These are phyloP conservation scores for Claviceps paspali DNA, from an alignment of 2,329 filamentous ascomycete species.

Conservation along the genomic window DNA sequence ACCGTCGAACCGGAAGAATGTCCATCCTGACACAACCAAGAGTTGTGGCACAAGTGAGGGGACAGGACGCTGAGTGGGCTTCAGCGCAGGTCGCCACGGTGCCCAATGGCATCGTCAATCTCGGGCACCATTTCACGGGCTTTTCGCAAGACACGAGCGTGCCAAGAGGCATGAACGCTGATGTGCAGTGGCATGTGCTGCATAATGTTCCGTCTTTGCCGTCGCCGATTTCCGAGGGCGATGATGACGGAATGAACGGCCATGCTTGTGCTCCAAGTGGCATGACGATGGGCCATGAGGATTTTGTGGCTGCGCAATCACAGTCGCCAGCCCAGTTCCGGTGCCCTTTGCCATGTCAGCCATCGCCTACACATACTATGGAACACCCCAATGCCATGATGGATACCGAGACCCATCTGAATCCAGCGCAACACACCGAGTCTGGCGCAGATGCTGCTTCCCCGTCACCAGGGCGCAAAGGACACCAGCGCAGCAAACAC, in stretches of 20 bases:
- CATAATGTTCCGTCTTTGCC: constrained; percentile 40
- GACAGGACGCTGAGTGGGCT: constrained; percentile 31
- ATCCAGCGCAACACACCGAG: constrained; percentile 11
- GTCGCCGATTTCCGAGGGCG: constrained; percentile 44
- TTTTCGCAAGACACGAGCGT: constrained; percentile 27
- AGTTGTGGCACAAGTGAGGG: constrained; percentile 39
- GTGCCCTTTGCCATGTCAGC: constrained; percentile 8
- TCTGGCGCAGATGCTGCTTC: constrained; percentile 23
- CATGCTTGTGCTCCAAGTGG: constrained; percentile 15
- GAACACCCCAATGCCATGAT: constrained; percentile 24
- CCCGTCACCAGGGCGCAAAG: constrained; percentile 34
- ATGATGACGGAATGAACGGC: constrained; percentile 28
- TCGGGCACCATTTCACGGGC: constrained; percentile 24
- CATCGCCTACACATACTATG: constrained; percentile 21
- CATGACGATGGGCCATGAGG: constrained; percentile 15
- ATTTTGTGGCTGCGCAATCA: neutral
- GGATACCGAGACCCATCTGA: constrained; percentile 17
- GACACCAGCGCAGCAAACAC: constrained; percentile 43
- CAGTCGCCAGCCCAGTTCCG: constrained; percentile 9
- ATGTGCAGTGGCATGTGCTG: constrained; percentile 34
- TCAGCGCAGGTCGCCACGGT: constrained; percentile 18
- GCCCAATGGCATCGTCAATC: constrained; percentile 21
- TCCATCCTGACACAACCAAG: constrained; percentile 45
- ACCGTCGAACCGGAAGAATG: constrained; percentile 28
- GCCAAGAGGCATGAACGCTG: constrained; percentile 31